Conservation (phyloP, 768 basidiomycete genomes). For the Leccinum barrowsii region DNA sequence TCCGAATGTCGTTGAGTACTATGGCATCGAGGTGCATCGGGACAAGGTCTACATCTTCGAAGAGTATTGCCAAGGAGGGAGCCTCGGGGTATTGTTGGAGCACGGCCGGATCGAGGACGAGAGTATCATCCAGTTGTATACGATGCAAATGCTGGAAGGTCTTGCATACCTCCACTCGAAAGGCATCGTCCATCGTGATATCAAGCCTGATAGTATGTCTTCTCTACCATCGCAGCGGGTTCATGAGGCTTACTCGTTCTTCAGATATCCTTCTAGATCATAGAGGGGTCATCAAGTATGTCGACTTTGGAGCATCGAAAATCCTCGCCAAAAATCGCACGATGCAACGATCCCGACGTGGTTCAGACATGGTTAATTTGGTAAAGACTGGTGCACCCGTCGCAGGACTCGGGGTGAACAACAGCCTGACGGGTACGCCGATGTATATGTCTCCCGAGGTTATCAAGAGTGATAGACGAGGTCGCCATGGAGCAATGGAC, state of each 20-base stretch:
- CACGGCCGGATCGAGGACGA: conserved; percentile 97
- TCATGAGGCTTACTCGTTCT: conserved; percentile 11
- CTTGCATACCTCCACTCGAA: conserved; percentile 90
- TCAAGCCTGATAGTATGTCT: conserved; percentile 95
- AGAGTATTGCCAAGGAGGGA: conserved; percentile 96
- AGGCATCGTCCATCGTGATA: conserved; percentile 91
- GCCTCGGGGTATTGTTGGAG: conserved; percentile 82
- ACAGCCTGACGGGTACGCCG: conserved; percentile 92
- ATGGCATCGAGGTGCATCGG: conserved; percentile 97
- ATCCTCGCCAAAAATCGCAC: conserved; percentile 90
- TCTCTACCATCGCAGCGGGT: not conserved
- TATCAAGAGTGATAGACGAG: conserved; percentile 89
- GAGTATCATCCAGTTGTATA: conserved; percentile 91
- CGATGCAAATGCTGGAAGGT: conserved; percentile 95
- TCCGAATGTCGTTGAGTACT: conserved; percentile 97
- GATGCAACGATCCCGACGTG: conserved; percentile 65
- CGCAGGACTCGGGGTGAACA: conserved; percentile 55
- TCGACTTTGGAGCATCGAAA: conserved; percentile 97
- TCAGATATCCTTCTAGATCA: conserved; percentile 93
- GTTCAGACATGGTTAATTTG: conserved; percentile 37
- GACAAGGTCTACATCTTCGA: conserved; percentile 99
- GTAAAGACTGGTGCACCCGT: conserved; percentile 34
- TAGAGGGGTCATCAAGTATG: conserved; percentile 89
- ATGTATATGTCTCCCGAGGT: conserved; percentile 99
- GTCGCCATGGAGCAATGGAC: conserved; percentile 94